phyloP scores from a whole-genome alignment of 345 rosid species.

The Clausena lansium region DNA sequence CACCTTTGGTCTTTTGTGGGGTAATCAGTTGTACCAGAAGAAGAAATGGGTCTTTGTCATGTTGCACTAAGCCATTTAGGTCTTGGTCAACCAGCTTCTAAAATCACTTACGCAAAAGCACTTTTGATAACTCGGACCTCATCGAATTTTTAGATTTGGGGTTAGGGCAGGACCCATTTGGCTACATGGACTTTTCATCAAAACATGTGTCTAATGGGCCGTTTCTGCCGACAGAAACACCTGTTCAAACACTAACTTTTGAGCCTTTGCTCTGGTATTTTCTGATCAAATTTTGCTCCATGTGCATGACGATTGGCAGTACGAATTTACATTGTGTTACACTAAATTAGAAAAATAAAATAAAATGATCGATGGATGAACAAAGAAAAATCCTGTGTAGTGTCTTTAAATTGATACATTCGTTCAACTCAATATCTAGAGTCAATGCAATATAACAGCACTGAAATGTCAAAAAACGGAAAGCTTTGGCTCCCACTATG shows the following conservation, averaged over 20 bases:
- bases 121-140: conserved; percentile 20
- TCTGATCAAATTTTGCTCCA: not conserved
- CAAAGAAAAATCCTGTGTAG: conserved; percentile 10
- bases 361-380: not conserved
- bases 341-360: not conserved
- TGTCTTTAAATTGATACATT: conserved; percentile 19
- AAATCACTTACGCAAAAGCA: not conserved
- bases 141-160: conserved; percentile 8
- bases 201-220: conserved; percentile 10
- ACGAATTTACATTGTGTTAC: not conserved
- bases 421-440: conserved; percentile 32
- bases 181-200: conserved; percentile 27
- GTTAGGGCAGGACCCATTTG: conserved; percentile 21
- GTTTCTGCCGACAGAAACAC: conserved; percentile 9
- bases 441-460: conserved; percentile 39
- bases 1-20: conserved; percentile 39
- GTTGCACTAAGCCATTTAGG: conserved; percentile 3
- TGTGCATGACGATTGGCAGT: not conserved
- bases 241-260: conserved; percentile 1
- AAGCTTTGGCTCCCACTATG: conserved; percentile 32
- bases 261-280: not conserved
- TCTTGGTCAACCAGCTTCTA: conserved; percentile 28
- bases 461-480: conserved; percentile 16
- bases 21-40: conserved; percentile 3
- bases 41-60: conserved; percentile 11